Conservation (phyloP, 352 stramenopile genomes). For the Lagenidium giganteum region DNA sequence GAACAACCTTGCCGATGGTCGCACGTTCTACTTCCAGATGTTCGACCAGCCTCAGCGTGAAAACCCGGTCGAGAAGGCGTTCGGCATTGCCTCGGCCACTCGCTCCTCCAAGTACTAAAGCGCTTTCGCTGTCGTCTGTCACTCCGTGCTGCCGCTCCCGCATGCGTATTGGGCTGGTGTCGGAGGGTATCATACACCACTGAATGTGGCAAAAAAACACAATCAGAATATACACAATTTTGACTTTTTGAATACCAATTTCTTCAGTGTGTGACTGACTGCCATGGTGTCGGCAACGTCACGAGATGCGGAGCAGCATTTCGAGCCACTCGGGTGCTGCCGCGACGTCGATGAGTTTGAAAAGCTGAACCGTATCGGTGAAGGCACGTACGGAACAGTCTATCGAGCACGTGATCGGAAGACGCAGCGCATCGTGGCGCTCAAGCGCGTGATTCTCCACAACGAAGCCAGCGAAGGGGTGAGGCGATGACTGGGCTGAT, state of each 20-base stretch:
- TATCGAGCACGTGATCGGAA: slow-evolving; percentile 79
- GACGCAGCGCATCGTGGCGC: slow-evolving; percentile 69
- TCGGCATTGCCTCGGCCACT: too few relatives aligned
- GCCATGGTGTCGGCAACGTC: too few relatives aligned
- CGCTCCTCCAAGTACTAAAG: slow-evolving; percentile 54
- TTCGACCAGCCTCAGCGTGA: slow-evolving; percentile 46
- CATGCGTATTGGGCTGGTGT: too few relatives aligned
- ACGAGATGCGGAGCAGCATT: slow-evolving; percentile 22
- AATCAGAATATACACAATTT: too few relatives aligned
- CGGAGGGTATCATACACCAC: too few relatives aligned
- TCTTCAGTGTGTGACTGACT: too few relatives aligned
- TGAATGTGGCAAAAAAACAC: too few relatives aligned
- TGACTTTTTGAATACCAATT: too few relatives aligned
- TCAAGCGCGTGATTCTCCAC: slow-evolving; percentile 91
- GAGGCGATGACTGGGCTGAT: too few relatives aligned
- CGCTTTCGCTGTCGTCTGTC: too few relatives aligned
- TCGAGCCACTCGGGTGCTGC: slow-evolving; percentile 40
- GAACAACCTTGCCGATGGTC: slow-evolving; percentile 26
- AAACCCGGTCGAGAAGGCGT: too few relatives aligned
- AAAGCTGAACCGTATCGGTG: slow-evolving; percentile 78
- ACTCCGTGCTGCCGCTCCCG: too few relatives aligned
- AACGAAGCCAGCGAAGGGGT: slow-evolving; percentile 89
- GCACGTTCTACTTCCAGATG: slow-evolving; percentile 60
- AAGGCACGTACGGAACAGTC: slow-evolving; percentile 86
- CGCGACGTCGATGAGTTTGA: slow-evolving; percentile 61